These are phyloP conservation scores for Chaetoceros tenuissimus DNA, from an alignment of 108 stramenopile species.

Conservation along the genomic window DNA sequence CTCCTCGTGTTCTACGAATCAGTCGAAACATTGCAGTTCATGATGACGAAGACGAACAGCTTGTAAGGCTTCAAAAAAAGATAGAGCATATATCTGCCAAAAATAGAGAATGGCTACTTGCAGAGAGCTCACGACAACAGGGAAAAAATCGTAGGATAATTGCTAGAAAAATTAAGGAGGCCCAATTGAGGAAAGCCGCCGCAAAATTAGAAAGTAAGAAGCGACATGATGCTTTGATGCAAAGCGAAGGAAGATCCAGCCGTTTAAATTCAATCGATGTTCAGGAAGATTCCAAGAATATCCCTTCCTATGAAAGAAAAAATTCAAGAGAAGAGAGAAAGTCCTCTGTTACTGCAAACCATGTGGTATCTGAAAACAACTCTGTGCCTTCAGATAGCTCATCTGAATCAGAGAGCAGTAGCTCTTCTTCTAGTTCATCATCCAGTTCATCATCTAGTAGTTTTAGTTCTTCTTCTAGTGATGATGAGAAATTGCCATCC, in stretches of 20 bases:
- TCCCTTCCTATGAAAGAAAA: conserved; percentile 8
- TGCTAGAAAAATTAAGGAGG: conserved; percentile 47
- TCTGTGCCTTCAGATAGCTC: conserved; percentile 23
- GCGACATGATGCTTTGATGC: conserved; percentile 3
- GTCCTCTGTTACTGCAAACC: not conserved
- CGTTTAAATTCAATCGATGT: not conserved
- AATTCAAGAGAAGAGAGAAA: conserved; percentile 15
- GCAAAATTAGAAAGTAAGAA: conserved; percentile 41
- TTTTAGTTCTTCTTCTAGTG: conserved; percentile 44
- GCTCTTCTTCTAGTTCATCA: too few species aligned
- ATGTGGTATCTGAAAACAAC: not conserved
- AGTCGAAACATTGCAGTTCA: conserved; percentile 75
- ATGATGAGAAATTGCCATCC: conserved; percentile 40
- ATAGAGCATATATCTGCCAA: conserved; percentile 71
- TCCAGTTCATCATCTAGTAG: conserved; percentile 75
- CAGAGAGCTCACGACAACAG: conserved; percentile 46
- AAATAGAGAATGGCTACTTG: conserved; percentile 55
- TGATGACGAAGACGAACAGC: conserved; percentile 74
- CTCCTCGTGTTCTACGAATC: conserved; percentile 73
- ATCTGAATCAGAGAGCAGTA: conserved; percentile 38
- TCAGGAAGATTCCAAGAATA: not conserved
- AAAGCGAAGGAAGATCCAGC: not conserved
- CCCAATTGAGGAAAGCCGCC: conserved; percentile 44
- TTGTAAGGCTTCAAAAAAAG: conserved; percentile 64
- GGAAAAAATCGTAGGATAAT: conserved; percentile 37